These are phyloP conservation scores for Aspergillus niger DNA, from an alignment of 2,329 filamentous ascomycete genomes.

Conservation along the genomic window DNA sequence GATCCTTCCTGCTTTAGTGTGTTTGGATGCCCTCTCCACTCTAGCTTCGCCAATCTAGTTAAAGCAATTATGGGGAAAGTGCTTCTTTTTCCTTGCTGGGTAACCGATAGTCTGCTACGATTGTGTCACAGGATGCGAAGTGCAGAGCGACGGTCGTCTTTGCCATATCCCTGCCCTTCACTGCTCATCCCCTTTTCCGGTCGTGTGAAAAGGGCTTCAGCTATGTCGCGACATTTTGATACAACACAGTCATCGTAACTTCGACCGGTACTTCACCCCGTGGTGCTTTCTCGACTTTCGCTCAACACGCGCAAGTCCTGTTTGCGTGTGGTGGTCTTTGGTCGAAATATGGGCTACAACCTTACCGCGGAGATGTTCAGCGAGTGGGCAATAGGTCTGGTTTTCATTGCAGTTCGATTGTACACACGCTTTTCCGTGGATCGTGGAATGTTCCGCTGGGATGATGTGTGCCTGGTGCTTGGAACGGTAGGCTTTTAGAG, in stretches of 20 bases:
- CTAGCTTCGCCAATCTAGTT: neutral
- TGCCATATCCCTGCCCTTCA: neutral
- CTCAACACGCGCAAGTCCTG: neutral
- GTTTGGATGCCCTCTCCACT: neutral
- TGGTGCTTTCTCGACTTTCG: neutral
- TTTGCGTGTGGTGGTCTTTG: neutral
- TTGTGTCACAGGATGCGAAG: neutral
- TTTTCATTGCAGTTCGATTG: conserved; percentile 20
- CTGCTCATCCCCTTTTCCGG: neutral
- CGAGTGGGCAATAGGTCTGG: conserved; percentile 21
- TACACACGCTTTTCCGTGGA: conserved; percentile 22
- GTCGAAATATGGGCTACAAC: conserved; percentile 18
- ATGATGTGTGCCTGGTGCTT: conserved; percentile 19
- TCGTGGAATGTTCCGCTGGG: conserved; percentile 18
- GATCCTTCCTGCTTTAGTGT: neutral
- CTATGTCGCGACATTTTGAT: neutral
- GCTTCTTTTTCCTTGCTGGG: neutral
- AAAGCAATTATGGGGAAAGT: neutral
- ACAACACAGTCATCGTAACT: neutral
- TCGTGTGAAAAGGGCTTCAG: neutral
- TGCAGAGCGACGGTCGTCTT: neutral
- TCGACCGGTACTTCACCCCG: neutral
- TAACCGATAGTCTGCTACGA: neutral
- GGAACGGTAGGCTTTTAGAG: conserved; percentile 9
- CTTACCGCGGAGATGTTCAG: conserved; percentile 22